phyloP scores from a whole-genome alignment of 495 filamentous ascomycete species.

The Aspergillus cavernicola region DNA sequence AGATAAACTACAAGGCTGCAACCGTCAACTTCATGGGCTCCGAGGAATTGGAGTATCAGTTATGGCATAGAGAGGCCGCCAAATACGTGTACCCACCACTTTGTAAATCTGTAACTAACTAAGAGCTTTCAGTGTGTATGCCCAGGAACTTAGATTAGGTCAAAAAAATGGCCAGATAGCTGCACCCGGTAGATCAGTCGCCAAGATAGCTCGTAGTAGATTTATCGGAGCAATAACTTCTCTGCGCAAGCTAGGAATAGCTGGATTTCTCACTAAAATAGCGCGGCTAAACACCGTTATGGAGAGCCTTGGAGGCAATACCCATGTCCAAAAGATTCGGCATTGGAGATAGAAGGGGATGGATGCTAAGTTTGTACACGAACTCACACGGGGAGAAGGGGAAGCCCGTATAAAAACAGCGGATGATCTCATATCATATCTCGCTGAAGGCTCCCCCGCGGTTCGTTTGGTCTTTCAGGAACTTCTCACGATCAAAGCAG shows the following conservation, averaged over 20 bases:
- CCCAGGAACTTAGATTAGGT: too few species aligned
- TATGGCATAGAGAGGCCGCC: background rate
- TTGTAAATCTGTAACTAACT: too few species aligned
- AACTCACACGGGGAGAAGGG: background rate
- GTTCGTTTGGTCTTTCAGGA: background rate
- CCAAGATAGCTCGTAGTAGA: too few species aligned
- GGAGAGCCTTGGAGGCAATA: background rate
- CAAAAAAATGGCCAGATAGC: too few species aligned
- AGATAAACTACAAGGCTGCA: background rate
- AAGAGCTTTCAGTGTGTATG: too few species aligned
- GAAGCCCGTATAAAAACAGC: background rate
- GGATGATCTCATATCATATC: background rate
- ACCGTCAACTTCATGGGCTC: background rate
- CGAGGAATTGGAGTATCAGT: background rate
- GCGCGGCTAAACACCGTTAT: background rate
- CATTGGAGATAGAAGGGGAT: background rate
- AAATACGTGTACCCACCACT: too few species aligned
- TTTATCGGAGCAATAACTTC: background rate
- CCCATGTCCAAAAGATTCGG: background rate
- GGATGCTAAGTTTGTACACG: background rate
- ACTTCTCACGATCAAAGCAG: background rate
- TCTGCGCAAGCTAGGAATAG: background rate
- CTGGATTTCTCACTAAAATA: background rate
- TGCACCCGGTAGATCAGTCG: too few species aligned
- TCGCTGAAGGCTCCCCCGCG: background rate